Evolutionary conservation across 352 stramenopile species (phyloP).

Genomic region (Elongisporangium undulatum): DNA sequence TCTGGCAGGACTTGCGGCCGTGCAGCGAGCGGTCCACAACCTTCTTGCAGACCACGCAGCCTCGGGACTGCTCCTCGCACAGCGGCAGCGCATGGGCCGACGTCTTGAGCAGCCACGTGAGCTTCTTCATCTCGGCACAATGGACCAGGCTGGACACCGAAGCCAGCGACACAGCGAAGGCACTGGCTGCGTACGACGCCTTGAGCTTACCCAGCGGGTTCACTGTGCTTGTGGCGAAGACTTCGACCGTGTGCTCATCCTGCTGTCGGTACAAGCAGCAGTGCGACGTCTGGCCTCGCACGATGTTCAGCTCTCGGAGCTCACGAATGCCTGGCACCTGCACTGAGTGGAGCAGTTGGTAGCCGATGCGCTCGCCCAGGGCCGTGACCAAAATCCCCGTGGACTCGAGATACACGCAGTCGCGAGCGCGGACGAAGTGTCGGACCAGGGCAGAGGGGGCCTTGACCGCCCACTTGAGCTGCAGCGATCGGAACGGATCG

Average conservation of each 20-base stretch:
- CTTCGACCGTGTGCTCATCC: slow-evolving; percentile 7
- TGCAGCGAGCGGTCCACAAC: background rate
- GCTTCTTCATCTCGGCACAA: slow-evolving; percentile 16
- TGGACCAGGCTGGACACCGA: background rate
- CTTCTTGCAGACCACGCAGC: background rate
- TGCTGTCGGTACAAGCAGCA: background rate
- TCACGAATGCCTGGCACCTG: background rate
- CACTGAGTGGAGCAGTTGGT: slow-evolving; percentile 17
- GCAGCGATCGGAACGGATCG: slow-evolving; percentile 19
- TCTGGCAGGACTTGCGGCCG: slow-evolving; percentile 15
- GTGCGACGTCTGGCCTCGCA: background rate
- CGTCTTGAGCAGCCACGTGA: slow-evolving; percentile 7
- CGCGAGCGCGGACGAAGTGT: slow-evolving; percentile 11
- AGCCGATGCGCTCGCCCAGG: slow-evolving; percentile 13
- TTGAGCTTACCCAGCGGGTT: background rate
- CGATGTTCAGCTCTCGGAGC: background rate
- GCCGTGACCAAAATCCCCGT: slow-evolving; percentile 7
- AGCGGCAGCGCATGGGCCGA: background rate
- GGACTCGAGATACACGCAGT: slow-evolving; percentile 21
- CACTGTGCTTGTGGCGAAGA: slow-evolving; percentile 6
- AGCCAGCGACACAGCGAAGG: background rate
- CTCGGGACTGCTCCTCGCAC: background rate
- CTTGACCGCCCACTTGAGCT: slow-evolving; percentile 33
- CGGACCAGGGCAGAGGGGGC: slow-evolving; percentile 10
- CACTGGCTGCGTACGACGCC: background rate